Evolutionary conservation across 306 rosid genomes (phyloP), one percentile per base, ranked within the genome.

Genomic region (Cicer chorassanicum): DNA sequence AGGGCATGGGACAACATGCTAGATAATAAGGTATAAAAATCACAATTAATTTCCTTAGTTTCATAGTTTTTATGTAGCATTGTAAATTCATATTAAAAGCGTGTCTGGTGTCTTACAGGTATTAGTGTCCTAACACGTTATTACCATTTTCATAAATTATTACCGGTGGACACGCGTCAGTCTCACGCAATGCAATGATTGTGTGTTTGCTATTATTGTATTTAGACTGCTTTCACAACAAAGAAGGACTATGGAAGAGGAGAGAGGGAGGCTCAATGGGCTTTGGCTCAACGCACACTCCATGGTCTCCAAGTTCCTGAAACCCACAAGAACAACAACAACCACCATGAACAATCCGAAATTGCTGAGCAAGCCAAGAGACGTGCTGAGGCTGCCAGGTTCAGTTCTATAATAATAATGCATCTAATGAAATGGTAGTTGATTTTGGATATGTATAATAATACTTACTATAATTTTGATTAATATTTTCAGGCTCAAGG

Each of bases 361-460:
- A 72, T 93, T 4, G 96, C 97, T 7, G 96, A 93, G 62, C 98
- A 93, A 21, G 98, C 98, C 44, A 86, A 74, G 82, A 87, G 67
- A 55, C 92, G 98, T 12, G 98, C 96, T 50, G 98, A 93, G 71
- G 91, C 89, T 71, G 96, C 96, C 1, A 90, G 96, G 96, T 89
- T 18, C 3, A 53, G 84, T 34, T 7, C 11, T 16, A 54, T 2
- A 14, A 14, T 50, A 5, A 49, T 2, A n/a, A 14, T 50, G 21
- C 21, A 50, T 67, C 46, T 34, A 14, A 50, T 45, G 15, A 44
- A 15, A 44, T 60, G 18, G 7, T 15, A 15, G 40, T 38, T 15
- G 11, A 38, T 38, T 48, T 63, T 60, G 21, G 48, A 62, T 9
- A 29, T 6, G 7, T 9, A 43, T 2, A 9, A 4, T 40, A 34